These are phyloP conservation scores for Chrysopogon serrulatus DNA, from an alignment of 176 grass and related monocot species.

Conservation along the genomic window DNA sequence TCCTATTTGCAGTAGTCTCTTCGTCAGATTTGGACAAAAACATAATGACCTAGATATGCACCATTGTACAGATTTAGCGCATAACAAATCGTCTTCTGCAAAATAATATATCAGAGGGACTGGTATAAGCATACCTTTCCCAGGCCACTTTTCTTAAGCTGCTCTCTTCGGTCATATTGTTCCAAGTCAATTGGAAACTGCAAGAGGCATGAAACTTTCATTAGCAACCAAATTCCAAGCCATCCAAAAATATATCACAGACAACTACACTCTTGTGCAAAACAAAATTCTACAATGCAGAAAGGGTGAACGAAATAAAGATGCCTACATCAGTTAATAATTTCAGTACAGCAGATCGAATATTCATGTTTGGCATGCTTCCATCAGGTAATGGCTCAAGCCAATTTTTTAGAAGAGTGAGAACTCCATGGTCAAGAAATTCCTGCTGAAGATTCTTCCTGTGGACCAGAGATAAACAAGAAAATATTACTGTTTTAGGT, in stretches of 20 bases:
- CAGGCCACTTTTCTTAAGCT: conserved; percentile 95
- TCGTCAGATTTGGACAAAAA: conserved; percentile 98
- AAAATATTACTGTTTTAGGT: conserved; percentile 7
- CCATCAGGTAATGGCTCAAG: conserved; percentile 96
- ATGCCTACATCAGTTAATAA: conserved; percentile 74
- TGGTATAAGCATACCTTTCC: conserved; percentile 57
- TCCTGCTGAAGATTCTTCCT: conserved; percentile 99
- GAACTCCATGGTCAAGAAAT: conserved; percentile 95
- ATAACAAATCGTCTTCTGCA: not conserved
- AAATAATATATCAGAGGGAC: not conserved
- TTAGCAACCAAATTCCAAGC: conserved; percentile 16
- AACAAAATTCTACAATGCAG: not conserved
- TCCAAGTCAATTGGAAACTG: conserved; percentile 97
- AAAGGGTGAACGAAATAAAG: not conserved
- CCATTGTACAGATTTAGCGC: not conserved
- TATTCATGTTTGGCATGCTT: conserved; percentile 95
- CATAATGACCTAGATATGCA: conserved; percentile 80
- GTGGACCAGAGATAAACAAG: conserved; percentile 19
- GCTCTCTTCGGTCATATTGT: conserved; percentile 85
- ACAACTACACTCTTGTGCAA: not conserved
- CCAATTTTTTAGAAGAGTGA: conserved; percentile 91
- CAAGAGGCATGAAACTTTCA: conserved; percentile 17
- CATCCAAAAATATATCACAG: not conserved
- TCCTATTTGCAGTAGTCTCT: conserved; percentile 93
- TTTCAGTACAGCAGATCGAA: conserved; percentile 81